phyloP scores from a whole-genome alignment of 805 yeast species.

The Novakomyces olei region DNA sequence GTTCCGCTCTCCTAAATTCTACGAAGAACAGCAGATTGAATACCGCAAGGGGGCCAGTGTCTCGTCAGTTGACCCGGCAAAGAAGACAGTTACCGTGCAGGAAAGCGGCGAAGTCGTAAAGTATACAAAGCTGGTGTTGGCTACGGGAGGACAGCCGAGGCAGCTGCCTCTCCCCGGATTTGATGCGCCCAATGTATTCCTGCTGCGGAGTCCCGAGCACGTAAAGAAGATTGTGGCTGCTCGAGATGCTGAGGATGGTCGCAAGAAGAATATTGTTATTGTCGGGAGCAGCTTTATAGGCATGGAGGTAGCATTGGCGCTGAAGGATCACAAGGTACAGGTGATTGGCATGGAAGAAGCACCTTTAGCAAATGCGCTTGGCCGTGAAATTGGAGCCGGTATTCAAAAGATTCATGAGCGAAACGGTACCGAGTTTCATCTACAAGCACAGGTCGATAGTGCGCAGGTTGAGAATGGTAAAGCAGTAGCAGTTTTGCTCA shows the following conservation, averaged over 20 bases:
- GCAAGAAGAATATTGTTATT: conserved; percentile 5
- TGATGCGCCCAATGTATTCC: conserved; percentile 4
- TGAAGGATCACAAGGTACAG: conserved; percentile 5
- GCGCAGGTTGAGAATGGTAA: background rate
- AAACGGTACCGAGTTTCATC: conserved; percentile 2
- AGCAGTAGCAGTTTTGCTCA: conserved; percentile 4
- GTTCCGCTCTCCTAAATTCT: conserved; percentile 4
- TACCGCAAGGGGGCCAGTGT: conserved; percentile 1
- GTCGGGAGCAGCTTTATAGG: conserved; percentile 6
- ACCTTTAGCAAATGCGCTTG: conserved; percentile 4
- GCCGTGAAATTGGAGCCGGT: conserved; percentile 4
- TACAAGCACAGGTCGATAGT: conserved; percentile 2
- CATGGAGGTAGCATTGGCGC: conserved; percentile 4
- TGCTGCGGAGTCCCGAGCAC: conserved; percentile 3
- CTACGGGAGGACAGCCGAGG: conserved; percentile 5
- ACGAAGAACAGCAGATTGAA: conserved; percentile 2
- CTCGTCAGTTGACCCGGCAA: conserved; percentile 2
- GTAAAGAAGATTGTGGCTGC: conserved; percentile 2
- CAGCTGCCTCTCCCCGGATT: conserved; percentile 5
- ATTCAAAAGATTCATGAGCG: conserved; percentile 3
- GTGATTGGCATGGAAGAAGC: conserved; percentile 4
- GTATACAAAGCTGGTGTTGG: conserved; percentile 4
- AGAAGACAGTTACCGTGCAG: conserved; percentile 1
- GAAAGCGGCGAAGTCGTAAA: background rate
- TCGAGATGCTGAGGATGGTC: background rate